Conservation (phyloP, 192 early-diverging fungal genomes). For the Coemansia sp. region DNA sequence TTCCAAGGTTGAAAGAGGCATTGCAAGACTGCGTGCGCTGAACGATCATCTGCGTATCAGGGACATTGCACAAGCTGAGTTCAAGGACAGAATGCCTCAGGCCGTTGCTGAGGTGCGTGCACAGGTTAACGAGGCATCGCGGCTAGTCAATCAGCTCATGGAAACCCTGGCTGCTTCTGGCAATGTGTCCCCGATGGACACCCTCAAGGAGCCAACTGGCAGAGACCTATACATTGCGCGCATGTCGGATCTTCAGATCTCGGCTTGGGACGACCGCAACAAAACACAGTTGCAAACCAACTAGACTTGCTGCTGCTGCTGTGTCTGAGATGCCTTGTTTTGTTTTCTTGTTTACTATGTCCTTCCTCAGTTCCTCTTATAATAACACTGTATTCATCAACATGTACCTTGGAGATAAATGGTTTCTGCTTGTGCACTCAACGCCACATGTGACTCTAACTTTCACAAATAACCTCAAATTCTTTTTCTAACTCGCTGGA, state of each 20-base stretch:
- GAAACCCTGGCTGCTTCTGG: constrained; percentile 15
- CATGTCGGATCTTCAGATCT: constrained; percentile 41
- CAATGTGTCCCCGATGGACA: constrained; percentile 20
- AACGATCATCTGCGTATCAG: constrained; percentile 43
- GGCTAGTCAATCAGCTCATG: constrained; percentile 35
- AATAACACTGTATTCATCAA: background rate
- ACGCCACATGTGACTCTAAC: background rate
- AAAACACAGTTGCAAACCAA: constrained; percentile 23
- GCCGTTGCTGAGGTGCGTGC: constrained; percentile 22
- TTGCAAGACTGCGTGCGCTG: constrained; percentile 36
- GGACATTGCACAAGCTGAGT: constrained; percentile 22
- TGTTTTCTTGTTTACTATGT: background rate
- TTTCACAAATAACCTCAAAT: too few species aligned
- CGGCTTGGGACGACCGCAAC: constrained; percentile 29
- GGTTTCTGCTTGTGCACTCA: background rate
- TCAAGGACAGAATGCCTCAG: constrained; percentile 16
- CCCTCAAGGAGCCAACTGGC: constrained; percentile 43
- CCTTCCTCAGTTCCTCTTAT: background rate
- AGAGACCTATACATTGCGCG: constrained; percentile 47
- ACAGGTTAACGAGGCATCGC: constrained; percentile 24
- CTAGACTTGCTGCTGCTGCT: background rate
- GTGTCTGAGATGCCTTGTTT: background rate
- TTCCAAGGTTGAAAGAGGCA: constrained; percentile 31
- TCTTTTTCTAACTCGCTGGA: too few species aligned
- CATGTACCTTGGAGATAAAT: background rate